phyloP scores from a whole-genome alignment of 164 flowering plant genomes.

The Magnolia sinica region DNA sequence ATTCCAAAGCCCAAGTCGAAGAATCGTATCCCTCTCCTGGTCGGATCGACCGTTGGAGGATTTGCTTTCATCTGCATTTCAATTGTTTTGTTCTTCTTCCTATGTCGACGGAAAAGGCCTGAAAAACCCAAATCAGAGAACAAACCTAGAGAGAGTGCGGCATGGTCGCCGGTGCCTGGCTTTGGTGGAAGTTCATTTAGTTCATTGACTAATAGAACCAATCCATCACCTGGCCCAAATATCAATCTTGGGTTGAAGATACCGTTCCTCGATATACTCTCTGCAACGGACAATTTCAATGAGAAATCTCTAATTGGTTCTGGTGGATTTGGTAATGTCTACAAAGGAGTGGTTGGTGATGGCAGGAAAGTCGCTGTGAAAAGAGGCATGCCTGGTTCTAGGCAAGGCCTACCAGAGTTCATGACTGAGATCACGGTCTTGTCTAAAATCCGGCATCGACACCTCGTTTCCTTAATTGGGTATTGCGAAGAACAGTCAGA shows the following conservation, averaged over 20 bases:
- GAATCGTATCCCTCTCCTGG: constrained; percentile 35
- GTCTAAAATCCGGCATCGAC: constrained; percentile 27
- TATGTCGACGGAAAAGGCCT: constrained; percentile 31
- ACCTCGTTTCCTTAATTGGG: constrained; percentile 25
- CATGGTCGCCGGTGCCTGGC: constrained; percentile 55
- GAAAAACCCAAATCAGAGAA: constrained; percentile 30
- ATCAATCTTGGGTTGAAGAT: constrained; percentile 14
- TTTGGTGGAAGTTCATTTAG: constrained; percentile 53
- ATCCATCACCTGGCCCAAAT: constrained; percentile 44
- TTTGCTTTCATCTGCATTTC: constrained; percentile 27
- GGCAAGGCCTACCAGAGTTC: constrained; percentile 29
- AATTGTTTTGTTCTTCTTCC: constrained; percentile 23
- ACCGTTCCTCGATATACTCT: constrained; percentile 9
- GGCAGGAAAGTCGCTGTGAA: constrained; percentile 52
- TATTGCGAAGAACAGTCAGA: constrained; percentile 28
- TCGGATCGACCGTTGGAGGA: constrained; percentile 47
- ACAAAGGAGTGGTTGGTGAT: constrained; percentile 46
- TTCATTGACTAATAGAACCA: constrained; percentile 45
- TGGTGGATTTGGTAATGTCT: constrained; percentile 70
- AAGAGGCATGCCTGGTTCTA: constrained; percentile 58
- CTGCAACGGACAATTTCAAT: constrained; percentile 14
- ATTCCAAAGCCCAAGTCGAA: constrained; percentile 8
- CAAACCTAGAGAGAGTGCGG: constrained; percentile 32
- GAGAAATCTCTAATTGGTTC: constrained; percentile 41
- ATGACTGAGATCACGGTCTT: constrained; percentile 21